Evolutionary conservation across 441 rosid genomes (phyloP).

Genomic region (Aleurites moluccanus): DNA sequence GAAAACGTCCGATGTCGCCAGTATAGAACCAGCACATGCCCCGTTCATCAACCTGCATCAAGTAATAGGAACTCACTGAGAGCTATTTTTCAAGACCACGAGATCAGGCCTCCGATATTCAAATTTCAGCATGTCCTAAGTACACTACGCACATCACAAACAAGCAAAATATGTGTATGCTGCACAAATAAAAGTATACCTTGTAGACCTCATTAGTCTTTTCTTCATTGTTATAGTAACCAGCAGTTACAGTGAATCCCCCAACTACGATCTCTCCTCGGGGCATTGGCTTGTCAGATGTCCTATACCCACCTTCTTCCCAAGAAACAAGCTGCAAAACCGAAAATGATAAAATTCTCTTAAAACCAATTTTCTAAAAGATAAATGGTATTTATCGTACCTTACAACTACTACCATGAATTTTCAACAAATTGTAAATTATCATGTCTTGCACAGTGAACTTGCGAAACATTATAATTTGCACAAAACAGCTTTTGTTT

Average conservation of each 20-base stretch:
- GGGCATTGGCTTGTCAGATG: conserved; percentile 85
- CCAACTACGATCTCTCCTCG: conserved; percentile 89
- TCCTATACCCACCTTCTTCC: conserved; percentile 82
- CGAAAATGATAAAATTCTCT: conserved; percentile 18
- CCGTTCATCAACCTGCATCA: conserved; percentile 72
- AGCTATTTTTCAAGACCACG: conserved; percentile 3
- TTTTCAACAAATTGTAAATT: not conserved
- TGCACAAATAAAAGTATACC: conserved; percentile 40
- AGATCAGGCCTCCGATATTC: conserved; percentile 10
- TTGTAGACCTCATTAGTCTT: conserved; percentile 82
- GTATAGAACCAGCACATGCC: conserved; percentile 91
- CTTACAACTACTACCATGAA: not conserved
- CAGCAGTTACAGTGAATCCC: conserved; percentile 73
- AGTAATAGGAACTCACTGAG: conserved; percentile 5
- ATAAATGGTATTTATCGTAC: not conserved
- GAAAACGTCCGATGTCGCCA: conserved; percentile 82
- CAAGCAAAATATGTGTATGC: not conserved
- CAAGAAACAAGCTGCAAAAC: conserved; percentile 79
- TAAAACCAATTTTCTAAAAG: not conserved
- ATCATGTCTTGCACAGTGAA: conserved; percentile 1
- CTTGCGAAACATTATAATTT: not conserved
- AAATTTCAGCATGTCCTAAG: not conserved
- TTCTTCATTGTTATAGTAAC: conserved; percentile 76
- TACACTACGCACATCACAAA: not conserved
- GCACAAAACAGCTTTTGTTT: not conserved